Base-by-base conservation (phyloP, 306 rosid species). In the Sicyos baderoa region DNA sequence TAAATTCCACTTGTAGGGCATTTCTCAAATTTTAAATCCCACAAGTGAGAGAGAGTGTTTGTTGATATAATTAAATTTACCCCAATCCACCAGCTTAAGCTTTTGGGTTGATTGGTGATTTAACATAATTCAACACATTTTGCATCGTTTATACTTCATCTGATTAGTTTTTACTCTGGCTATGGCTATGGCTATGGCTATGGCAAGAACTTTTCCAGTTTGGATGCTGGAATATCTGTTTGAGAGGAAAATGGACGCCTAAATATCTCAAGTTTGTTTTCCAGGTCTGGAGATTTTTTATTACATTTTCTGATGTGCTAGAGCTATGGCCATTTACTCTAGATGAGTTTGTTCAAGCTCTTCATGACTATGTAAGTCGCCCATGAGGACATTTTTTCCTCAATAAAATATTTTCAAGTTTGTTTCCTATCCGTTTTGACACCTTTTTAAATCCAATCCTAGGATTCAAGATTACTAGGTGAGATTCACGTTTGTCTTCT, bases 261-360 rank as follows among this genome's bases (percentile, higher is more conserved):
- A 65, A 44, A 45, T 45, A 65, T 65, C 18, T 72, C 69, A 45
- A 72, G 22, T 57, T 7, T 71, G 72, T 29, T 76, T 54, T 77
- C 76, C 90, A 93, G 99, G 96, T 86, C 45, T 93, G 99, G 99
- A 85, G 89, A 78, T 93, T 93, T 85, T 82, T 93, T 71, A 88
- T 93, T 80, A 88, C 97, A 23, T 93, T 93, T 76, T 87, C 95
- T 58, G 99, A 93, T 73, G 86, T 88, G 83, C 96, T 93, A 52
- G 90, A 84, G 82, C 75, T 93, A 59, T 93, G 99, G 99, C 95
- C 99, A 11, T 93, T 93, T 78, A 93, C 99, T 51, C 89, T 90
- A 23, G 99, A 93, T 74, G 99, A 93, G 76, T 93, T 93, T 82
- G 76, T 93, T 72, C 99, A 93, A 83, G 90, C 91, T 58, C 89